phyloP scores from a whole-genome alignment of 306 rosid genomes.

The Abrus precatorius region DNA sequence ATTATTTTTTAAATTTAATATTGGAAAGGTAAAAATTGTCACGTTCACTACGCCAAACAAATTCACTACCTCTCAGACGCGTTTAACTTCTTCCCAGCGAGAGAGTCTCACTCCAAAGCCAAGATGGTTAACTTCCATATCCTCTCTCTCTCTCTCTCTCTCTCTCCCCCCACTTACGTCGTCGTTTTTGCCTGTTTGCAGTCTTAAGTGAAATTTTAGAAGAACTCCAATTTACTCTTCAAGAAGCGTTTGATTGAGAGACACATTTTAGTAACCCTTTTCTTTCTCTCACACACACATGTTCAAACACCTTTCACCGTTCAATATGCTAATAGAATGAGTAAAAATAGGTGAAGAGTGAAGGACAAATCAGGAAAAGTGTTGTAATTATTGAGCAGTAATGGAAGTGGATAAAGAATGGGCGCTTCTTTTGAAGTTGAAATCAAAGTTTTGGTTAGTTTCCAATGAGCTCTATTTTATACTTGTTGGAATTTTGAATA shows the following conservation, averaged over 20 bases:
- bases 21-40: too few species aligned
- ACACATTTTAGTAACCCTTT: slow-evolving; percentile 69
- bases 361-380: background rate
- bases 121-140: too few species aligned
- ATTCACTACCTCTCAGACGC: too few species aligned
- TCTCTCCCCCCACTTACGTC: background rate
- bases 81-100: too few species aligned
- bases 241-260: slow-evolving; percentile 93
- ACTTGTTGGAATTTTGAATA: slow-evolving; percentile 2
- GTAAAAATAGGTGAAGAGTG: slow-evolving; percentile 7
- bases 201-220: slow-evolving; percentile 98
- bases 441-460: slow-evolving; percentile 18
- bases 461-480: slow-evolving; percentile 24
- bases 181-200: slow-evolving; percentile 40
- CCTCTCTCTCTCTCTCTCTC: too few species aligned
- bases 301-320: slow-evolving; percentile 17
- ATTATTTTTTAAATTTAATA: too few species aligned
- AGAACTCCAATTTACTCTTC: slow-evolving; percentile 78
- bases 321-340: slow-evolving; percentile 24
- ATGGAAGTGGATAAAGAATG: background rate
- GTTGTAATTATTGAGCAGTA: slow-evolving; percentile 14
- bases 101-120: too few species aligned
- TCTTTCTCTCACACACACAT: background rate
- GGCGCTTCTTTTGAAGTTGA: background rate
- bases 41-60: too few species aligned